Base-by-base conservation (phyloP, 176 grass and related monocot species). In the Cenchrus americanus region DNA sequence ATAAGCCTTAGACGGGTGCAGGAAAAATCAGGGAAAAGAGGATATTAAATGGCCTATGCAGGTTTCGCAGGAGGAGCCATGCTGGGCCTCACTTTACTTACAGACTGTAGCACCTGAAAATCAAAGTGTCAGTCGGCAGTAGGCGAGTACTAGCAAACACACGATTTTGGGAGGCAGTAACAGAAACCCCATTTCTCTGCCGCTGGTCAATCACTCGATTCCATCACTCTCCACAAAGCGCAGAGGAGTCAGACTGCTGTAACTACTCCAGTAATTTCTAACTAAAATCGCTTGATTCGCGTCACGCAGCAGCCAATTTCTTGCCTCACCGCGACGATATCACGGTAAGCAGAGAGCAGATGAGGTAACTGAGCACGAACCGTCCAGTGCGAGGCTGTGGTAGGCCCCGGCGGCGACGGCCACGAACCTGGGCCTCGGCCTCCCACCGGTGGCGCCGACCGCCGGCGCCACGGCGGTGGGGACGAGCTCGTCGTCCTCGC, bases 361-460 rank as follows among this genome's bases (percentile, higher is more conserved):
- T 5, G 30, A 64, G 42, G 64, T 21, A 18, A 67, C 23, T 71
- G 6, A 70, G 68, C 67, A 61, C 69, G 27, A 82, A 99, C 93
- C 96, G 87, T 90, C 87, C 8, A 99, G 89, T 14, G 89, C 93
- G 59, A 99, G 96, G 66, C 86, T 92, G 82, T 99, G 96, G 86
- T 99, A 96, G 41, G 96, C 89, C 24, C 93, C 93, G 17, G 96
- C 49, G 3, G 93, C 91, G 48, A 96, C 71, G 82, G 83, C 89
- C 53, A 90, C 82, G 82, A 92, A 96, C 80, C 68, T 94, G 44
- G 85, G 87, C 19, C 81, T 62, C 32, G 46, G 43, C 7, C 17
- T 81, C 55, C 67, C 83, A 3, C 14, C 50, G 19, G 42, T 14
- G 10, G 41, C 23, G 14, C 57, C 53, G 34, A 40, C 76, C 13